Evolutionary conservation across 2,329 filamentous ascomycete species (phyloP).

Genomic region (Fonsecaea erecta): DNA sequence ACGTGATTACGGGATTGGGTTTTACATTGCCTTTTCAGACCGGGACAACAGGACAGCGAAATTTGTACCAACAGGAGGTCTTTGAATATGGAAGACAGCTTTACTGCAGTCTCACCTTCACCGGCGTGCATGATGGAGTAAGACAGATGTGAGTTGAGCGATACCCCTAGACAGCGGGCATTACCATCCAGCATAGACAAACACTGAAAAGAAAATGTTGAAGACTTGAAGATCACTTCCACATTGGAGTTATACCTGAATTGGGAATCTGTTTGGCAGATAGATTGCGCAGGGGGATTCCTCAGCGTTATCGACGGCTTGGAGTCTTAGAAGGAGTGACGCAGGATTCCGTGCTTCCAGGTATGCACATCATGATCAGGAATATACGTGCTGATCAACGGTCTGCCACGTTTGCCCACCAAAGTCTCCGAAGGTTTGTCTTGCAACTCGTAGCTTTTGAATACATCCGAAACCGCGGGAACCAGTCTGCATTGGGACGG

Average conservation of each 20-base stretch:
- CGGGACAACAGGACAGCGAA: too few species aligned
- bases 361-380: background rate
- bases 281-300: background rate
- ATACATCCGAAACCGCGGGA: background rate
- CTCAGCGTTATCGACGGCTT: too few species aligned
- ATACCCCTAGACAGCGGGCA: background rate
- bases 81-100: background rate
- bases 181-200: background rate
- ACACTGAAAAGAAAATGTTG: background rate
- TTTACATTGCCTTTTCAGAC: too few species aligned
- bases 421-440: background rate
- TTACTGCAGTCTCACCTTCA: background rate
- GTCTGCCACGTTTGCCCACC: background rate
- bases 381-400: background rate
- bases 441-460: background rate
- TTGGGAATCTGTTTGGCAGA: background rate
- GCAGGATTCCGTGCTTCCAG: background rate
- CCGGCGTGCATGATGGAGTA: background rate
- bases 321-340: background rate
- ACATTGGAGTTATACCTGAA: background rate
- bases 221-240: too few species aligned
- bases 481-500: background rate
- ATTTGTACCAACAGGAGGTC: background rate
- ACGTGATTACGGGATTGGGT: background rate
- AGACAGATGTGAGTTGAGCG: background rate